Percentiles rank a stretch among this genome's conserved stretches.
Conservation (phyloP, 805 yeast genomes). For the Sugiyamaella lignohabitans region DNA sequence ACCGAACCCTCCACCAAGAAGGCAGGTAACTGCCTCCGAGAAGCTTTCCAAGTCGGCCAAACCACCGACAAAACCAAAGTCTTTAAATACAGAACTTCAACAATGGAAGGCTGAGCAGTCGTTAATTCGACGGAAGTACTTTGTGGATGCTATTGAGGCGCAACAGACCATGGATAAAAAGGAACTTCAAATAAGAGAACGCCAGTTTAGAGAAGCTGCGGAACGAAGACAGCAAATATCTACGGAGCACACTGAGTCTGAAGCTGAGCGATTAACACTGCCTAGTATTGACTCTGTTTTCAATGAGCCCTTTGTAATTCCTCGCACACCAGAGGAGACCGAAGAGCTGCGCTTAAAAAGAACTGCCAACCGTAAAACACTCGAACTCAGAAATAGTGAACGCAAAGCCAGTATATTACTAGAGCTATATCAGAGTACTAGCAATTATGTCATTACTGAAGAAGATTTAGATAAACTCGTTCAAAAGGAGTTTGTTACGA, state of each 20-base stretch:
- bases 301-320: conserved; percentile 63
- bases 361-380: conserved; percentile 54
- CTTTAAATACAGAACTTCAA: conserved; percentile 27
- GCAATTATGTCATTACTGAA: conserved; percentile 66
- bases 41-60: conserved; percentile 50
- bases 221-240: conserved; percentile 1
- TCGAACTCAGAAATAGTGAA: conserved; percentile 47
- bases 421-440: conserved; percentile 65
- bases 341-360: conserved; percentile 53
- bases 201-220: conserved; percentile 32
- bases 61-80: conserved; percentile 35
- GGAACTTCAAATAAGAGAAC: conserved; percentile 35
- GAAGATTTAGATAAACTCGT: conserved; percentile 53
- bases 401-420: conserved; percentile 51
- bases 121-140: conserved; percentile 65
- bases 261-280: conserved; percentile 56
- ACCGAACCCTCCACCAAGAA: conserved; percentile 44
- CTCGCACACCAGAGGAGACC: conserved; percentile 64
- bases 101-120: conserved; percentile 48
- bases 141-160: conserved; percentile 51
- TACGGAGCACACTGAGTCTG: conserved; percentile 30
- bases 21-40: conserved; percentile 47
- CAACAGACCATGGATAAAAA: conserved; percentile 46
- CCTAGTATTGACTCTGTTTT: conserved; percentile 63
- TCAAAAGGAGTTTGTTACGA: conserved; percentile 43